phyloP scores from a whole-genome alignment of 208 protist species.

The Herpetomonas muscarum region DNA sequence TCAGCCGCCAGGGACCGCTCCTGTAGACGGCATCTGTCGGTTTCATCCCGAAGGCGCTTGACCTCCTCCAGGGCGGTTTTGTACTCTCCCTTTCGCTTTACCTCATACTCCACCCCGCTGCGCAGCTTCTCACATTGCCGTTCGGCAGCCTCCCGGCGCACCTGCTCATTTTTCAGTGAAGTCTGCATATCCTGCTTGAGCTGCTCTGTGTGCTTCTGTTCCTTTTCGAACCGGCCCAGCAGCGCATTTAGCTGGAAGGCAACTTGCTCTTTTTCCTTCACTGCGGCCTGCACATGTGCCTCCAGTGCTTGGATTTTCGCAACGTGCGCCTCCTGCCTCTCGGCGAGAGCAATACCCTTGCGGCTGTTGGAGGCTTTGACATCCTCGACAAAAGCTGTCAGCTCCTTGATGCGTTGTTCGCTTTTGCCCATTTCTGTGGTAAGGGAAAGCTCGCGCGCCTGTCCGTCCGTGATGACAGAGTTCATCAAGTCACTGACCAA shows the following conservation, averaged over 20 bases:
- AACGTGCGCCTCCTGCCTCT: neutral
- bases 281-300: neutral
- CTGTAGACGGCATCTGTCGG: slow-evolving; percentile 40
- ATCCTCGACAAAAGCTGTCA: slow-evolving; percentile 5
- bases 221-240: slow-evolving; percentile 26
- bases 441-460: neutral
- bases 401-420: slow-evolving; percentile 1
- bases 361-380: neutral
- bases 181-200: slow-evolving; percentile 9
- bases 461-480: neutral
- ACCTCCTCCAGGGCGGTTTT: slow-evolving; percentile 65
- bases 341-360: slow-evolving; percentile 3
- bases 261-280: slow-evolving; percentile 13
- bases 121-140: slow-evolving; percentile 39
- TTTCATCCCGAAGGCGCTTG: slow-evolving; percentile 55
- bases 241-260: slow-evolving; percentile 9
- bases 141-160: slow-evolving; percentile 10
- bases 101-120: slow-evolving; percentile 54
- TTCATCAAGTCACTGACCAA: neutral
- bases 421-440: neutral
- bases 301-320: neutral
- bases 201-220: slow-evolving; percentile 11
- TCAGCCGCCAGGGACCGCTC: slow-evolving; percentile 52
- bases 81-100: slow-evolving; percentile 72
- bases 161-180: slow-evolving; percentile 16